phyloP scores from a whole-genome alignment of 306 rosid genomes.

The Psophocarpus tetragonolobus region DNA sequence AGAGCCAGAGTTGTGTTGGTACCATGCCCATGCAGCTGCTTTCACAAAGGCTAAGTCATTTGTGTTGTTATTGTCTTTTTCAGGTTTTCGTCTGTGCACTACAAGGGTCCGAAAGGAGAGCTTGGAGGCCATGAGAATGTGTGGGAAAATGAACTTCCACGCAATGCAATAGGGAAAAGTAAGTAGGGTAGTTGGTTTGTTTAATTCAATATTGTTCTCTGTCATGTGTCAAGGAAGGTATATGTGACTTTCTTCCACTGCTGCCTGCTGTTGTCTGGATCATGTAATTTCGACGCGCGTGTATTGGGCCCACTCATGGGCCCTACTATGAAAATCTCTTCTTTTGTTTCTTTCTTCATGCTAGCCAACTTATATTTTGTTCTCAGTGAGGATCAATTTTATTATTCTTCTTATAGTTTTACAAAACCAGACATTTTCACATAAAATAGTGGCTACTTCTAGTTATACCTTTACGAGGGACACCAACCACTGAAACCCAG shows the following conservation, averaged over 20 bases:
- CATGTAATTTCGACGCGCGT: neutral
- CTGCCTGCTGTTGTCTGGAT: neutral
- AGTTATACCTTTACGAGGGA: neutral
- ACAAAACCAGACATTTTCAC: neutral
- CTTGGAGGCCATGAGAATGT: conserved; percentile 36
- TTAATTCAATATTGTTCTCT: neutral
- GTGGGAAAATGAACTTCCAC: conserved; percentile 61
- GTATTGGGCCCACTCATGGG: neutral
- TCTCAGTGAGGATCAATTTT: neutral
- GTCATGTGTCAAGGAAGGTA: conserved; percentile 29
- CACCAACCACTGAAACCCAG: neutral
- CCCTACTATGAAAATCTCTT: neutral
- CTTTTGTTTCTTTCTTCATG: neutral
- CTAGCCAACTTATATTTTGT: neutral
- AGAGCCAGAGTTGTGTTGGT: conserved; percentile 58
- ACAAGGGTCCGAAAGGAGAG: conserved; percentile 29
- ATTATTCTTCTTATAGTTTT: neutral
- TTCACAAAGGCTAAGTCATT: conserved; percentile 44
- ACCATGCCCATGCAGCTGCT: conserved; percentile 98
- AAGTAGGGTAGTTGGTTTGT: conserved; percentile 27
- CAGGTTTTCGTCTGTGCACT: conserved; percentile 37
- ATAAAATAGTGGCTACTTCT: neutral
- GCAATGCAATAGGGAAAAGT: conserved; percentile 17
- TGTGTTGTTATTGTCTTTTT: neutral
- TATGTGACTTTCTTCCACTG: neutral